Evolutionary conservation across 805 yeast genomes (phyloP), one percentile per base, ranked within the genome.

Genomic region (Sugiyamaella chiloensis): DNA sequence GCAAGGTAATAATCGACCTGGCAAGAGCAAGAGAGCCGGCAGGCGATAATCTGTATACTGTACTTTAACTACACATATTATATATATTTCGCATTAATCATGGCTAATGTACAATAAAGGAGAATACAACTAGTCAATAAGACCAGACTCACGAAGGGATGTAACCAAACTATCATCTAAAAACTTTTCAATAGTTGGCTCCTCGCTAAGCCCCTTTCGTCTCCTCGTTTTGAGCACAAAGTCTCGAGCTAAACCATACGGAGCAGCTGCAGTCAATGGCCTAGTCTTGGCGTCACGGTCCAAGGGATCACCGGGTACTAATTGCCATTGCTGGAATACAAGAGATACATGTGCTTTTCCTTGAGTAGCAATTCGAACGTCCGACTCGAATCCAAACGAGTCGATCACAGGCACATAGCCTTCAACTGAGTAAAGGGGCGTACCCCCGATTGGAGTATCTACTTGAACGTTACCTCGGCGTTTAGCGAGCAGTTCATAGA

Each of bases 221-320:
- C 81, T 79, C 62, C 99, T 75, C 0, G 96, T 88, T 64, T 95
- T 93, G 67, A 87, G 68, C 24, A 88, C 83, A 59, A 89, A 87
- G 65, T 93, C 99, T 48, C 99, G 72, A 1, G 96, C 91, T 49
- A 90, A 67, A 2, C 85, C 80, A 7, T 70, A 69, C 0, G 72
- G 66, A 4, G 84, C 82, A 1, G 93, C 96, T 0, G 96, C 87
- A 55, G 80, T 80, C 61, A 91, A 71, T 35, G 81, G 74, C 4
- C 89, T 88, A 32, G 88, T 74, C 41, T 66, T 68, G 14, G 78
- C 76, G 26, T 78, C 75, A 19, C 69, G 67, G 62, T 91, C 96
- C 57, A 91, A 60, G 6, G 97, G 98, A 67, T 91, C 88, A 0
- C 99, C 99, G 1, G 96, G 96, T 0, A 87, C 95, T 2, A 71